Conservation (phyloP, 2,329 filamentous ascomycete genomes). For the Cercospora citrullina region DNA sequence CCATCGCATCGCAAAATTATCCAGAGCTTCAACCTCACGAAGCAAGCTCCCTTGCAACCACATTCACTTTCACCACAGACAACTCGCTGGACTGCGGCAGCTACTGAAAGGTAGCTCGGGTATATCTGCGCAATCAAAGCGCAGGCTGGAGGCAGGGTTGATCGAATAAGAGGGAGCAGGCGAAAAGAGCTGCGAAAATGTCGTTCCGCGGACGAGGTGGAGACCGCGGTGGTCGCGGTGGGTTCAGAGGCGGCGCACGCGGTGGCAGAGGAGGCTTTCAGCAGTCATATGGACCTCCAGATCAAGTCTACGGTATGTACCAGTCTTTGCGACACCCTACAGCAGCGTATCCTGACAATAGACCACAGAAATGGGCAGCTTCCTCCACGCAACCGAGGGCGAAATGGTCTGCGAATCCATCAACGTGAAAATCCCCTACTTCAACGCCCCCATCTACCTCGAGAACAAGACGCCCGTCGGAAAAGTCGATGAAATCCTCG, state of each 20-base stretch:
- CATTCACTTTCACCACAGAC: background rate
- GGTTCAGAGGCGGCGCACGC: constrained; percentile 33
- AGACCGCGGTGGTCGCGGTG: constrained; percentile 29
- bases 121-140: constrained; percentile 3
- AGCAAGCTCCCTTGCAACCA: background rate
- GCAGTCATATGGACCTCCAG: constrained; percentile 46
- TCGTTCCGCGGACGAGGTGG: constrained; percentile 34
- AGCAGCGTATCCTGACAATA: background rate
- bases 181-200: constrained; percentile 23
- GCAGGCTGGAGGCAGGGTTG: background rate
- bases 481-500: constrained; percentile 97
- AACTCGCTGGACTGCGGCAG: background rate
- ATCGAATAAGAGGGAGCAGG: background rate
- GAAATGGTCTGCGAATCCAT: constrained; percentile 96
- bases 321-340: background rate
- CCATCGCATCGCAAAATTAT: constrained; percentile 9
- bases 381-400: constrained; percentile 92
- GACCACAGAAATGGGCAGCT: constrained; percentile 76
- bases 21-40: constrained; percentile 5
- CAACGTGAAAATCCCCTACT: constrained; percentile 95
- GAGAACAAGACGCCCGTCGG: constrained; percentile 92
- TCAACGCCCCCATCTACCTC: constrained; percentile 98
- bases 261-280: constrained; percentile 41
- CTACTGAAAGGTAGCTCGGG: background rate
- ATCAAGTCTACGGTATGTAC: constrained; percentile 44